phyloP scores from a whole-genome alignment of 169 alveolate genomes.

The Amoebophrya sp. region DNA sequence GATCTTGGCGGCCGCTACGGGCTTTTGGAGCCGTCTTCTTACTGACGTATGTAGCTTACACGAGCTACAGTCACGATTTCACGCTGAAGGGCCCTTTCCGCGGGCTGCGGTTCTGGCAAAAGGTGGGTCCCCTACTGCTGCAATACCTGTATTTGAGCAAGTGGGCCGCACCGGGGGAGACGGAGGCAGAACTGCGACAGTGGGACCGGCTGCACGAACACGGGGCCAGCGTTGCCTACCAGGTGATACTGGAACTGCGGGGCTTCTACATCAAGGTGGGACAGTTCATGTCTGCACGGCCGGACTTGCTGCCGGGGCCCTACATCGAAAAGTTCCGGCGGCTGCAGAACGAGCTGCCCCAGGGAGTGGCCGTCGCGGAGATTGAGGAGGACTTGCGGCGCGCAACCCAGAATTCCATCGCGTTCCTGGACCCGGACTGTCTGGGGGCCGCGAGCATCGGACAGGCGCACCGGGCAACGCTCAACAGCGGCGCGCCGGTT shows the following conservation, averaged over 20 bases:
- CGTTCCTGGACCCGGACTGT: neutral
- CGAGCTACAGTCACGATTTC: neutral
- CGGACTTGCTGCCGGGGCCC: constrained; percentile 19
- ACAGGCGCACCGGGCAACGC: neutral
- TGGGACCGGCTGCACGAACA: neutral
- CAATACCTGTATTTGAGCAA: neutral
- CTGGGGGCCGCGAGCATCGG: neutral
- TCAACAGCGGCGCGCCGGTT: neutral
- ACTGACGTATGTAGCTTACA: neutral
- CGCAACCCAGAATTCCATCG: too few species aligned
- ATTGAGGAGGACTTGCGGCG: too few species aligned
- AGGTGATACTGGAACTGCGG: constrained; percentile 2
- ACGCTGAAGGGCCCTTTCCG: neutral
- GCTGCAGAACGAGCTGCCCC: constrained; percentile 16
- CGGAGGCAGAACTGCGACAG: neutral
- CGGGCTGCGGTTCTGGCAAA: neutral
- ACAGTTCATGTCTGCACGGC: constrained; percentile 27
- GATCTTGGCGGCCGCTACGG: too few species aligned
- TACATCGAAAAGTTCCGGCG: constrained; percentile 11
- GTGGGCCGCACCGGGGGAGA: neutral
- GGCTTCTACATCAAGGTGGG: constrained; percentile 32
- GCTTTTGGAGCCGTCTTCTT: too few species aligned
- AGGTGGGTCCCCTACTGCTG: neutral
- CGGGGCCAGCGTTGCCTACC: neutral
- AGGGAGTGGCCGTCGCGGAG: neutral